Conservation (phyloP, 2,329 filamentous ascomycete species). For the Calcarisporium arbuscula region DNA sequence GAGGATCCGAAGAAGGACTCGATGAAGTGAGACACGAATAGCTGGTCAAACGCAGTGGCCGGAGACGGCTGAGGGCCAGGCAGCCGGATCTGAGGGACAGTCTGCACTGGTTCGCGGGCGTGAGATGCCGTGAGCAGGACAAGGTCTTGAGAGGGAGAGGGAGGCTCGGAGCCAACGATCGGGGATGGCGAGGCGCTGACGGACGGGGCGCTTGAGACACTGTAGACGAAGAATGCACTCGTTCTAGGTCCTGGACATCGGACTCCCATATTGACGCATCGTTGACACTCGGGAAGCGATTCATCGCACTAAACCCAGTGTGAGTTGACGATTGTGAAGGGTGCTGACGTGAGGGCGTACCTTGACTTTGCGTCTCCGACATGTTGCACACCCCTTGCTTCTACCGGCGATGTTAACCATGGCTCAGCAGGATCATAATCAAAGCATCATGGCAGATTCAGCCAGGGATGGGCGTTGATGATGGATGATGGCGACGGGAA, state of each 20-base stretch:
- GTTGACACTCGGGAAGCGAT: slow-evolving; percentile 7
- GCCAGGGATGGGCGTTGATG: too few relatives aligned
- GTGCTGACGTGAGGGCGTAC: background rate
- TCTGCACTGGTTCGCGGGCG: background rate
- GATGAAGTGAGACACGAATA: slow-evolving; percentile 11
- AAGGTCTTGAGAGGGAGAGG: background rate
- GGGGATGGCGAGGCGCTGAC: background rate
- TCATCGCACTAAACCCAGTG: slow-evolving; percentile 8
- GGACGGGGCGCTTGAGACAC: background rate
- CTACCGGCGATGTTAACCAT: slow-evolving; percentile 13
- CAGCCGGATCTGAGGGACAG: background rate
- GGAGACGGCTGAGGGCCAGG: slow-evolving; percentile 2
- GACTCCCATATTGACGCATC: slow-evolving; percentile 6
- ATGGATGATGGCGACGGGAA: too few relatives aligned
- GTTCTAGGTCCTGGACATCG: slow-evolving; percentile 10
- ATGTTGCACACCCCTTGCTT: slow-evolving; percentile 12
- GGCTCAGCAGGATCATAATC: background rate
- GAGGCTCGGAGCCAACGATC: background rate
- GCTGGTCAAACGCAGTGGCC: slow-evolving; percentile 10
- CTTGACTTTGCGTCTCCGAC: slow-evolving; percentile 11
- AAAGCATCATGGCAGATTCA: too few relatives aligned
- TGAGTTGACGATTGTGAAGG: background rate
- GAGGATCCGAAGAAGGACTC: slow-evolving; percentile 7
- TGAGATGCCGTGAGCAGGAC: background rate
- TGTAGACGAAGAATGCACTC: slow-evolving; percentile 9